Evolutionary conservation across 2,329 filamentous ascomycete genomes (phyloP), one percentile per base, ranked within the genome.

Genomic region (Calonectria pseudoturangicola): DNA sequence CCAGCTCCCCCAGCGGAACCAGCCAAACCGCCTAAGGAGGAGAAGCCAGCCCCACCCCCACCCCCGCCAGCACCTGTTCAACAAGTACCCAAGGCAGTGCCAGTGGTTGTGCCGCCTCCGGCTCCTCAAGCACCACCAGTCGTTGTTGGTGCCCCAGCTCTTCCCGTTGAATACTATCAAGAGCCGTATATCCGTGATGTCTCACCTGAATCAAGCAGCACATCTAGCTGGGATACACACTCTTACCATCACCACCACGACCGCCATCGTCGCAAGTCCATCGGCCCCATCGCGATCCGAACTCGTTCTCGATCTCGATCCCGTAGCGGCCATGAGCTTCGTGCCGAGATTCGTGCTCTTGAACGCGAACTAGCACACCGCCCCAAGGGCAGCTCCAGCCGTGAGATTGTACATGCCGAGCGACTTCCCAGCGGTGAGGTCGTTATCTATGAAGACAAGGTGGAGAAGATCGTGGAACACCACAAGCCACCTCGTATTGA

Each of bases 301-400:
- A 39, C 51, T 56, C 51, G 85, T 8, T 83, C 87, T 54, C 86
- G 82, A 25, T 87, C 85, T 6, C 83, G 83, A 1, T 87, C 86
- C 2, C 85, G 85, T 73, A 82, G 85, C 8, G 90, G 93, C 50
- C 88, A 91, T 21, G 92, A 95, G 12, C 92, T 97, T 76, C 90
- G 92, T 62, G 88, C 91, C 39, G 94, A 97, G 81, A 95, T 96
- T 71, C 89, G 89, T 15, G 89, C 90, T 1, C 87, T 96, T 1
- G 94, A 96, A 84, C 89, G 82, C 27, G 81, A 85, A 72, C 76
- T 83, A n/a, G 82, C 74, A 0, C 84, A 84, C 54, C 81, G 84
- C 69, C 84, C 81, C 62, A 81, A 82, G 75, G 82, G 77, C 71
- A 77, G 77, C 62, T 81, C 81, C 18, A 88, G 91, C 63, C 84